Evolutionary conservation across 2,329 filamentous ascomycete species (phyloP), one percentile per base, ranked within the genome.

Genomic region (Escovopsis weberi): DNA sequence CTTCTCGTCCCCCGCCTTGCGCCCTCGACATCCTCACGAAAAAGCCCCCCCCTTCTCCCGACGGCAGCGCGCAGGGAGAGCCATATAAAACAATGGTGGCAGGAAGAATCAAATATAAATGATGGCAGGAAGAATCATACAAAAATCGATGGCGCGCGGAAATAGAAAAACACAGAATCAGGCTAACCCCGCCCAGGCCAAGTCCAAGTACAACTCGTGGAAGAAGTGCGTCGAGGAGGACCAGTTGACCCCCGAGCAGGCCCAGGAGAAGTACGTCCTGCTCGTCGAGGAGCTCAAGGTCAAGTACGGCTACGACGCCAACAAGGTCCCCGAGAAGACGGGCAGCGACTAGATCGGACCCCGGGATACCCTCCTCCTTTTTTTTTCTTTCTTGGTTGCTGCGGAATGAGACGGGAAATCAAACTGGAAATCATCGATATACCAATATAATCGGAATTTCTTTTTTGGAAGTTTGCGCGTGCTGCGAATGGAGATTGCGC

Each of bases 141-240:
- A n/a, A n/a, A n/a, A n/a, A n/a, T n/a, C n/a, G n/a, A n/a, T n/a
- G n/a, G n/a, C n/a, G n/a, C n/a, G n/a, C n/a, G n/a, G n/a, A n/a
- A n/a, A n/a, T n/a, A n/a, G 23, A 12, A 38, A n/a, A 15, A 23
- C 37, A 11, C 12, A 38, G 12, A 18, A 9, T n/a, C n/a, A 11
- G 26, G 9, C 37, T 8, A 26, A 23, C 50, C 41, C 34, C 9
- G n/a, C 41, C 51, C 53, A 86, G 83, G 78, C 69, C 65, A 93
- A 91, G 68, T 77, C 77, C 55, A 94, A 93, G 74, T 75, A 80
- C 67, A 73, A 70, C 54, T 77, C 81, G 43, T 94, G 86, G 86
- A 67, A 85, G 64, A 72, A 78, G 57, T 55, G 78, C 48, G 74
- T 76, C 55, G 74, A 87, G 47, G 71, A 78, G 46, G 75, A 72